phyloP scores from a whole-genome alignment of 345 rosid species.

The Populus simonii region DNA sequence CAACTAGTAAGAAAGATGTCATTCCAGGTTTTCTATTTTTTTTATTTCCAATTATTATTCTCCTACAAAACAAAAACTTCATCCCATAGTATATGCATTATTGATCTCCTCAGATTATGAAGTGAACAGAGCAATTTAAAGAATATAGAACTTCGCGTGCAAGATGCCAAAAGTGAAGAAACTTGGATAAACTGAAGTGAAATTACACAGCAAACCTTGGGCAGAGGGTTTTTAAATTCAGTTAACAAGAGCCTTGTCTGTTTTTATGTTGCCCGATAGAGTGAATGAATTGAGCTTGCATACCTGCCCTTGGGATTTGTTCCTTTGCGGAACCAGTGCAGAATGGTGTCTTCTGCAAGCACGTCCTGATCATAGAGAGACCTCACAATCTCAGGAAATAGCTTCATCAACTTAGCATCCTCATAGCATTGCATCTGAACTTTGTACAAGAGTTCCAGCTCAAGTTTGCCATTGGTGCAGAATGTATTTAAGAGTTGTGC shows the following conservation, averaged over 20 bases:
- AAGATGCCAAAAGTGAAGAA: background rate
- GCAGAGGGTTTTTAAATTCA: background rate
- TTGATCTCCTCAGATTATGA: background rate
- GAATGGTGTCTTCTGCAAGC: slow-evolving; percentile 93
- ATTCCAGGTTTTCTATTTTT: background rate
- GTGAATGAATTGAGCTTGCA: slow-evolving; percentile 5
- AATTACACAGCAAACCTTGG: background rate
- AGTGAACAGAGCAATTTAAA: background rate
- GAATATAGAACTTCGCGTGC: background rate
- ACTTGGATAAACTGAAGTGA: background rate
- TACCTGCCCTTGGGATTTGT: slow-evolving; percentile 92
- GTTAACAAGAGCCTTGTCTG: background rate
- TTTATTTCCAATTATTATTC: background rate
- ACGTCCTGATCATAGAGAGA: slow-evolving; percentile 90
- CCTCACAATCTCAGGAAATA: slow-evolving; percentile 85
- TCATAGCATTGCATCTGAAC: slow-evolving; percentile 98
- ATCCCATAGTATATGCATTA: background rate
- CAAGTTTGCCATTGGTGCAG: slow-evolving; percentile 82
- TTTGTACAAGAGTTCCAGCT: slow-evolving; percentile 92
- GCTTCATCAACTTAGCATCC: slow-evolving; percentile 96
- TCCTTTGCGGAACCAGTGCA: slow-evolving; percentile 89
- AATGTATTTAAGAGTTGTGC: slow-evolving; percentile 68
- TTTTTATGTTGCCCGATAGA: background rate
- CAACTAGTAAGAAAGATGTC: background rate
- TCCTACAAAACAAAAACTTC: background rate